Percentiles rank a stretch among this genome's conserved stretches.
These are phyloP conservation scores for Astragalus membranaceus DNA, from an alignment of 306 rosid genomes.

Conservation along the genomic window DNA sequence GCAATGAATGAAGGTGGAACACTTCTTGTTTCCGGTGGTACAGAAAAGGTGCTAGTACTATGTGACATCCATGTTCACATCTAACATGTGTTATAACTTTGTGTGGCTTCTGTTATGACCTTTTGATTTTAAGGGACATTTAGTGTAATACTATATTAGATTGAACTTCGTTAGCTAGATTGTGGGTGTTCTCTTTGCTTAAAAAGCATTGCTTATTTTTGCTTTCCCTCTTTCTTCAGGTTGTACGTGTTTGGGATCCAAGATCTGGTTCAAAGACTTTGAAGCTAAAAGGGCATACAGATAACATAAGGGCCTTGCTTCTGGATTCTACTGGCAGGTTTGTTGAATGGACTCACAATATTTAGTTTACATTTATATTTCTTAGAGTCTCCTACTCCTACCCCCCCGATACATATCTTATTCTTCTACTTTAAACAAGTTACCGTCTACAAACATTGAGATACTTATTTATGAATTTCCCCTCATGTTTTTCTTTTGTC, in stretches of 20 bases:
- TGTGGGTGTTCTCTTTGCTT: neutral
- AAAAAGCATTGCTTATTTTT: neutral
- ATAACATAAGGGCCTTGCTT: slow-evolving; percentile 89
- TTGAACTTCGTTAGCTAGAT: neutral
- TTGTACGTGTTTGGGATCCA: slow-evolving; percentile 97
- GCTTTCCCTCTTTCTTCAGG: slow-evolving; percentile 35
- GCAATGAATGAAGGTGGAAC: slow-evolving; percentile 88
- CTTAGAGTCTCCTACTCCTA: neutral
- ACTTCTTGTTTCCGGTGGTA: slow-evolving; percentile 94
- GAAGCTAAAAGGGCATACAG: slow-evolving; percentile 92
- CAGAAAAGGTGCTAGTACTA: slow-evolving; percentile 81
- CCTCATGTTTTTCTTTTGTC: neutral
- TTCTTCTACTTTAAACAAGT: slow-evolving; percentile 9
- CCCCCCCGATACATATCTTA: neutral
- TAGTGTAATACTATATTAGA: neutral
- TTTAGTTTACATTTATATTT: slow-evolving; percentile 12
- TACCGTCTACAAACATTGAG: slow-evolving; percentile 6
- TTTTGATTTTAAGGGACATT: neutral
- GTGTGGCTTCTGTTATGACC: slow-evolving; percentile 5
- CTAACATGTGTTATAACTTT: neutral
- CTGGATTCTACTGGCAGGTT: slow-evolving; percentile 97
- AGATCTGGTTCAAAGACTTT: slow-evolving; percentile 93
- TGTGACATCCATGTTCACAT: slow-evolving; percentile 21
- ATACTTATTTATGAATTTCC: slow-evolving; percentile 1
- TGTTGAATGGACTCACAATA: slow-evolving; percentile 10